Evolutionary conservation across 2,329 filamentous ascomycete species (phyloP).

Genomic region (Verticillium nubilum): DNA sequence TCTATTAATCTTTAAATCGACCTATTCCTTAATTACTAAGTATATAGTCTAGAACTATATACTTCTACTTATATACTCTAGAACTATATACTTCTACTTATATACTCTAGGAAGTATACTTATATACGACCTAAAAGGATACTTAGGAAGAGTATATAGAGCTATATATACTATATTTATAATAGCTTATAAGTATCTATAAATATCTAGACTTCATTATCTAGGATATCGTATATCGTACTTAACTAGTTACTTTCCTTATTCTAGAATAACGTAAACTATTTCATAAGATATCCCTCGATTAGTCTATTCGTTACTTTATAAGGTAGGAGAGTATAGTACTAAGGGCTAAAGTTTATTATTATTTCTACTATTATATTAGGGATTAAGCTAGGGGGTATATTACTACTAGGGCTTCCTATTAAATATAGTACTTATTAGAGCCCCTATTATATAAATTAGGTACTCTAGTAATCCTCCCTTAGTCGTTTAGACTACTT

Average conservation of each 20-base stretch:
- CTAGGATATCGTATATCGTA: not conserved
- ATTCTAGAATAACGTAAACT: not conserved
- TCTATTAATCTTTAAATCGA: not conserved
- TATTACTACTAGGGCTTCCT: too few species aligned
- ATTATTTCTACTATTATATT: not conserved
- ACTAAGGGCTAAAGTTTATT: not conserved
- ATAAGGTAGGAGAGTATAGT: not conserved
- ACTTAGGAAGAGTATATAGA: not conserved
- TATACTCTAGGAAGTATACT: not conserved
- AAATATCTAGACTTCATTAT: not conserved
- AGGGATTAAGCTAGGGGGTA: too few species aligned
- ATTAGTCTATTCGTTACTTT: not conserved
- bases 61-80: not conserved
- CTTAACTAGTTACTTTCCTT: not conserved
- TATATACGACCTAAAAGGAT: not conserved
- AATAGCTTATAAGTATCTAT: not conserved
- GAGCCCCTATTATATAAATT: not conserved
- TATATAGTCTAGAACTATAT: not conserved
- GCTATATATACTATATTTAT: not conserved
- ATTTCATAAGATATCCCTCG: not conserved
- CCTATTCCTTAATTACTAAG: not conserved
- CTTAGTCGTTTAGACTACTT: not conserved
- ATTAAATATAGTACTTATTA: not conserved
- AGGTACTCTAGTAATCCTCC: not conserved
- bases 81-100: not conserved